Conservation (phyloP, 345 rosid species). For the Melaleuca quinquenervia region DNA sequence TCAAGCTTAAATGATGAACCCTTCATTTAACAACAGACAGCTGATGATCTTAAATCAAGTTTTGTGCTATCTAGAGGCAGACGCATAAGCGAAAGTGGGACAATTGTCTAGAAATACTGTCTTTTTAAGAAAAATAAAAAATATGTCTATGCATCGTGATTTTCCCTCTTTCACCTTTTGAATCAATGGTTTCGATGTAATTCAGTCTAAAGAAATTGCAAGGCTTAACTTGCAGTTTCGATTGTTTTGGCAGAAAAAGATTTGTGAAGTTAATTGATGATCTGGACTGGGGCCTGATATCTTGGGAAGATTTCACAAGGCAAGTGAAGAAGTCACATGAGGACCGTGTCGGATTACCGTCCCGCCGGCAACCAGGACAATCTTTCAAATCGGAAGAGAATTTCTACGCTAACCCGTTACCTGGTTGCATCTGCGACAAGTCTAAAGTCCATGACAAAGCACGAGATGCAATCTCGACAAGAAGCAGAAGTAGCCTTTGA, state of each 20-base stretch:
- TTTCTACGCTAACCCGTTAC: conserved; percentile 68
- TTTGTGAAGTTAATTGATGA: conserved; percentile 52
- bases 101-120: neutral
- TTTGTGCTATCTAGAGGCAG: neutral
- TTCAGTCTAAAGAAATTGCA: neutral
- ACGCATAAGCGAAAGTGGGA: neutral
- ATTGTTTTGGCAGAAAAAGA: conserved; percentile 23
- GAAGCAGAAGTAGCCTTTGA: neutral
- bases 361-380: conserved; percentile 22
- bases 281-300: conserved; percentile 26
- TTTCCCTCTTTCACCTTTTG: neutral
- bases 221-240: neutral
- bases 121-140: neutral
- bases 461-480: neutral
- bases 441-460: neutral
- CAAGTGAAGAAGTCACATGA: conserved; percentile 32
- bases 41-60: neutral
- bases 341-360: conserved; percentile 47
- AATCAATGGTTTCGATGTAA: neutral
- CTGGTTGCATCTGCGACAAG: conserved; percentile 56
- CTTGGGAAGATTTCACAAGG: conserved; percentile 38
- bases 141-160: neutral
- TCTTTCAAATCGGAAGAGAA: conserved; percentile 38
- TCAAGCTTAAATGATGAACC: neutral
- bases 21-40: neutral